Evolutionary conservation across 176 grass and related monocot genomes (phyloP).

Genomic region (Areca catechu): DNA sequence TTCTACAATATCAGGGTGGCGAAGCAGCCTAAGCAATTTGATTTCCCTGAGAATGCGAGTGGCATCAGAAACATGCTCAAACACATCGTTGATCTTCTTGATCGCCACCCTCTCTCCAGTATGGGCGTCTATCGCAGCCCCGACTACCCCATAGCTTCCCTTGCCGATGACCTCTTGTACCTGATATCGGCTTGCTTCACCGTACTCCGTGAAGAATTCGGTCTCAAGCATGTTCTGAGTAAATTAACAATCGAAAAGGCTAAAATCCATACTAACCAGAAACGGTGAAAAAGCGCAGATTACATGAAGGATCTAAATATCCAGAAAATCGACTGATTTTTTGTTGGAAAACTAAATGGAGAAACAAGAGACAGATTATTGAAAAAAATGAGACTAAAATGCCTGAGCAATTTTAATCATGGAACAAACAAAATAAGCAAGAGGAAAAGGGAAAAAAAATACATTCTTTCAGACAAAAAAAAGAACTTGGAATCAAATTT

Average conservation of each 20-base stretch:
- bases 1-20: slow-evolving; percentile 65
- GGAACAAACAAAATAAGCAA: too few species aligned
- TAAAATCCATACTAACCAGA: neutral
- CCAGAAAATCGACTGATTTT: too few species aligned
- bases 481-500: too few species aligned
- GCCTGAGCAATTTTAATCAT: too few species aligned
- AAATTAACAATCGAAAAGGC: neutral
- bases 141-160: slow-evolving; percentile 68
- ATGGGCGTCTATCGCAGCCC: slow-evolving; percentile 44
- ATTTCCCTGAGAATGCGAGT: slow-evolving; percentile 77
- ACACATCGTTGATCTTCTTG: slow-evolving; percentile 77
- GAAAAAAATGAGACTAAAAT: too few species aligned
- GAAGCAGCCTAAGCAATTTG: slow-evolving; percentile 64
- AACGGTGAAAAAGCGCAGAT: neutral
- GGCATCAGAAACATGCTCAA: slow-evolving; percentile 76
- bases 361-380: too few species aligned
- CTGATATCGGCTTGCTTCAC: slow-evolving; percentile 55
- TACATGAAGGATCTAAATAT: slow-evolving; percentile 1
- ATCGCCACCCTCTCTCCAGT: slow-evolving; percentile 63
- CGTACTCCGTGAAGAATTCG: slow-evolving; percentile 70
- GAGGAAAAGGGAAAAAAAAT: too few species aligned
- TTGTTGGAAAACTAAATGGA: too few species aligned
- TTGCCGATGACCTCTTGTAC: slow-evolving; percentile 69
- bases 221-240: slow-evolving; percentile 34
- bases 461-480: too few species aligned